Evolutionary conservation across 495 filamentous ascomycete species (phyloP).

Genomic region (Neurospora intermedia): DNA sequence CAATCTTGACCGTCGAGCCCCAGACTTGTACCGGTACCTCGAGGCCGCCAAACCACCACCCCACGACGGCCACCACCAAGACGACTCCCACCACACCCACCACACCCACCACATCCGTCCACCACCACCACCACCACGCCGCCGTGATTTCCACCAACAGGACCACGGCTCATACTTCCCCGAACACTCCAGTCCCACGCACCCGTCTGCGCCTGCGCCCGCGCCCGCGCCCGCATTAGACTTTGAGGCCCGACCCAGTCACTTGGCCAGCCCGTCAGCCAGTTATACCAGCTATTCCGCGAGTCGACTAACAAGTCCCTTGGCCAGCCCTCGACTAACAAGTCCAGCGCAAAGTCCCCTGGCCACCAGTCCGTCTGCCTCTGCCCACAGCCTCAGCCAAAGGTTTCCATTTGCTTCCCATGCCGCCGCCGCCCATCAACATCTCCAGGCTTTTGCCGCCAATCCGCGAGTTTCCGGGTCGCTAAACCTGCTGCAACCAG

Average conservation of each 20-base stretch:
- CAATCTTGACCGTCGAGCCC: neutral
- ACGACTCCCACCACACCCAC: neutral
- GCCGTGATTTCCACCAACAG: conserved; percentile 4
- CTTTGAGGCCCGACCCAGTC: neutral
- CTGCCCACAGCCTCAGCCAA: neutral
- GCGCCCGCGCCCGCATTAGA: neutral
- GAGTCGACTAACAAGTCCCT: neutral
- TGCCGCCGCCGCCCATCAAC: conserved; percentile 28
- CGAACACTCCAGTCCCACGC: conserved; percentile 3
- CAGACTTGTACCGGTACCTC: neutral
- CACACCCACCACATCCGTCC: conserved; percentile 1
- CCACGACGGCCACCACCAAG: conserved; percentile 2
- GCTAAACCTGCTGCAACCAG: conserved; percentile 18
- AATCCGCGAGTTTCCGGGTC: conserved; percentile 20
- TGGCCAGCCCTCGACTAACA: neutral
- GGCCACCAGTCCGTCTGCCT: neutral
- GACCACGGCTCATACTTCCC: conserved; percentile 10
- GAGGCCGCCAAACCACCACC: neutral
- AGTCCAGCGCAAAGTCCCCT: neutral
- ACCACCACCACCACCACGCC: neutral
- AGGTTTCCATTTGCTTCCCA: conserved; percentile 19
- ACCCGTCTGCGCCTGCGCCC: neutral
- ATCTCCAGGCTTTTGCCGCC: conserved; percentile 20
- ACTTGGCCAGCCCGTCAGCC: neutral
- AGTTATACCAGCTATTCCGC: neutral